Base-by-base conservation (phyloP, 371 early-diverging fungal species). In the Racocetra persica region DNA sequence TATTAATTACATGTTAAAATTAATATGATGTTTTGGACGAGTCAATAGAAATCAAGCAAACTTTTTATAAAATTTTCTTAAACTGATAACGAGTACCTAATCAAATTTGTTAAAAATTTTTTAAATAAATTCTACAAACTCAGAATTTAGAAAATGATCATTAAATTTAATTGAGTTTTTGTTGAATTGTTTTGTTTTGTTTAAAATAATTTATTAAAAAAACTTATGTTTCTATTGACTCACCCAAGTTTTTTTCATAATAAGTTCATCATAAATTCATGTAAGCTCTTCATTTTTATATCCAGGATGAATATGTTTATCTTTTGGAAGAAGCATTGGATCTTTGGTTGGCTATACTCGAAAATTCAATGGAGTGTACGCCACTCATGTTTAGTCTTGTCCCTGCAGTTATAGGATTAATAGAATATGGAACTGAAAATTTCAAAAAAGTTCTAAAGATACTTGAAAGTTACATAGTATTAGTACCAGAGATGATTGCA, bases 311-410 rank as follows among this genome's bases (percentile, higher is more conserved):
- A 0, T 94, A 94, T 83, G 86, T 95, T 10, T 96, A 96, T 82
- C 81, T 97, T 78, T 85, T 96, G 22, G 97, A 97, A 80, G 97
- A 97, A 81, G 94, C 93, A 0, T 84, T 97, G 22, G 95, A 95
- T 80, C 89, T 98, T 18, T 97, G 97, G 97, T 89, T 91, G 81
- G 90, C 92, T 0, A 87, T 92, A 1, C 51, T 97, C 20, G 94
- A 93, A 85, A 93, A 92, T 80, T 86, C 94, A 0, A 82, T 91
- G 0, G 59, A 81, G 16, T 75, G 86, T 11, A 91, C 89, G 10
- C 85, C 89, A 14, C 84, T 88, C 52, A 76, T 97, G 8, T 72
- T 90, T n/a, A 82, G 86, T 11, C 90, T 98, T 10, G 84, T 93
- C 5, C 93, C 92, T 7, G 78, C 83, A 6, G 90, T 92, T 5